phyloP scores from a whole-genome alignment of 805 yeast genomes.

The Wickerhamomyces ciferrii region DNA sequence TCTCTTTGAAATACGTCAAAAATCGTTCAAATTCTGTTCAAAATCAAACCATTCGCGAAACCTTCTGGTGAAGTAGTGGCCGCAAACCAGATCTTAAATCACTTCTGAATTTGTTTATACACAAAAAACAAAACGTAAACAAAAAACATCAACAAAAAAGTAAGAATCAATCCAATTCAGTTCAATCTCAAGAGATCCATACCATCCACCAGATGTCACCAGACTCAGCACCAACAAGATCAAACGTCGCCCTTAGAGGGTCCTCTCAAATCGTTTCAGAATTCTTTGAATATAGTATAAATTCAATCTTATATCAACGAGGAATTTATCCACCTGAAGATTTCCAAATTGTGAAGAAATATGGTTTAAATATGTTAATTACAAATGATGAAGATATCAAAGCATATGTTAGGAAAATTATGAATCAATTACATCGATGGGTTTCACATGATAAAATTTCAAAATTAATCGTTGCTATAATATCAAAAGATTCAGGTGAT shows the following conservation, averaged over 20 bases:
- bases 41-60: too few species aligned
- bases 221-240: constrained; percentile 29
- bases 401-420: constrained; percentile 58
- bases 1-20: too few species aligned
- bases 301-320: constrained; percentile 79
- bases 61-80: too few species aligned
- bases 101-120: too few species aligned
- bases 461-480: constrained; percentile 66
- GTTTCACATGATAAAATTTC: constrained; percentile 62
- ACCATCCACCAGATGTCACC: constrained; percentile 3
- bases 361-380: constrained; percentile 69
- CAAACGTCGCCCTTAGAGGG: constrained; percentile 54
- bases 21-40: too few species aligned
- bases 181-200: constrained; percentile 6
- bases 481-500: constrained; percentile 61
- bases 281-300: constrained; percentile 77
- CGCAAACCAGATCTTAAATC: too few species aligned
- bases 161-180: constrained; percentile 1
- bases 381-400: constrained; percentile 74
- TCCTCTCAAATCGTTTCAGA: constrained; percentile 77
- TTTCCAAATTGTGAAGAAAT: constrained; percentile 70
- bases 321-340: constrained; percentile 89
- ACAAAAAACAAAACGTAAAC: neutral
- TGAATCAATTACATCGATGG: constrained; percentile 73
- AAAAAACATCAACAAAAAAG: neutral